Evolutionary conservation across 305 asterid species (phyloP).

Genomic region (Andrographis paniculata): DNA sequence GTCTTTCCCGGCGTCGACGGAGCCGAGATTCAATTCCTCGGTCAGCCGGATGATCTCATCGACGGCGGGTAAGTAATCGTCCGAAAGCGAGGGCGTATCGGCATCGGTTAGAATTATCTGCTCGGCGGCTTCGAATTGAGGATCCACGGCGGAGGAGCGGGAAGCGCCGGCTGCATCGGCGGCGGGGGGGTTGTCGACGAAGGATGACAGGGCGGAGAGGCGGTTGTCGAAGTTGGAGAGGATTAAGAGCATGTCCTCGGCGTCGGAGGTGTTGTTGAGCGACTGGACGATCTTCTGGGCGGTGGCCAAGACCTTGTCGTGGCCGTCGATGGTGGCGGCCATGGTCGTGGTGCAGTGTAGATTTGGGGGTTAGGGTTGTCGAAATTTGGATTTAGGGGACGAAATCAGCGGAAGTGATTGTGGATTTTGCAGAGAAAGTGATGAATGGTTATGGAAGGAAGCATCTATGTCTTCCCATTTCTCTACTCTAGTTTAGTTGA

Average conservation of each 20-base stretch:
- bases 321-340: constrained; percentile 70
- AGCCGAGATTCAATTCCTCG: constrained; percentile 46
- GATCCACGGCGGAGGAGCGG: constrained; percentile 25
- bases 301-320: constrained; percentile 77
- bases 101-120: constrained; percentile 36
- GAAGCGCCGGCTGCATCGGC: constrained; percentile 14
- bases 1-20: constrained; percentile 22
- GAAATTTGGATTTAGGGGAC: too few species aligned
- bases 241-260: constrained; percentile 74
- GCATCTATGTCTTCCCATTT: too few species aligned
- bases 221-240: constrained; percentile 81
- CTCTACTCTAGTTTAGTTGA: too few species aligned
- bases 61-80: constrained; percentile 52
- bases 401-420: too few species aligned
- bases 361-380: too few species aligned
- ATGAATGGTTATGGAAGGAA: too few species aligned
- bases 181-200: too few species aligned
- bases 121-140: constrained; percentile 54
- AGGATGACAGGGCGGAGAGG: constrained; percentile 60
- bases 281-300: constrained; percentile 90
- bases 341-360: background rate
- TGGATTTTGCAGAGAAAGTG: too few species aligned
- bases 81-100: constrained; percentile 32
- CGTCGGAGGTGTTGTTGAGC: constrained; percentile 54
- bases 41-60: constrained; percentile 66